phyloP scores from a whole-genome alignment of 139 green algal species.

The Tetraselmis striata region DNA sequence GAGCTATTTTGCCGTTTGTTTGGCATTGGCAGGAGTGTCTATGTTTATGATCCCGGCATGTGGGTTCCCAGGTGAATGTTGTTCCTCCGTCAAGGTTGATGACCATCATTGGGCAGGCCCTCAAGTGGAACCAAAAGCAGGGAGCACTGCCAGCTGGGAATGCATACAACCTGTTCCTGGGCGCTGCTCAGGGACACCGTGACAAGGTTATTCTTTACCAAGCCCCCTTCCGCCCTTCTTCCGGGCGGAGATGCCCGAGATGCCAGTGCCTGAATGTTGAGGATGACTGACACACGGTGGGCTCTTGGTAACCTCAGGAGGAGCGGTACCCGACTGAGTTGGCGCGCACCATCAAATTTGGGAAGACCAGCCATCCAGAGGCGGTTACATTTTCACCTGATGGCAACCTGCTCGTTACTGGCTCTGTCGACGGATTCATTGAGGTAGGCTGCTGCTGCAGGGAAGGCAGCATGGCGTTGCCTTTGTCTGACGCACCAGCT shows the following conservation, averaged over 20 bases:
- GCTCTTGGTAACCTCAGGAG: slow-evolving; percentile 30
- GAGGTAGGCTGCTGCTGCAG: slow-evolving; percentile 53
- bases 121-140: slow-evolving; percentile 78
- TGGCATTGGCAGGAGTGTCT: no score
- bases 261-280: slow-evolving; percentile 2
- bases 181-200: slow-evolving; percentile 52
- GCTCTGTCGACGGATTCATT: slow-evolving; percentile 93
- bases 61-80: slow-evolving; percentile 34
- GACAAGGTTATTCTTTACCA: slow-evolving; percentile 84
- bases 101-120: slow-evolving; percentile 89
- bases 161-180: slow-evolving; percentile 87
- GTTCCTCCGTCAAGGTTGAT: slow-evolving; percentile 89
- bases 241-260: slow-evolving; percentile 39
- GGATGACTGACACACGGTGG: not conserved
- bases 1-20: not conserved
- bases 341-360: slow-evolving; percentile 62
- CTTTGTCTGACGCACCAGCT: not conserved
- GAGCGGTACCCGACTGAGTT: slow-evolving; percentile 34
- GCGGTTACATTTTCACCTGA: slow-evolving; percentile 80
- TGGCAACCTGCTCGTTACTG: slow-evolving; percentile 80
- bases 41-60: not conserved
- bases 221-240: slow-evolving; percentile 49
- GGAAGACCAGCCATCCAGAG: slow-evolving; percentile 66
- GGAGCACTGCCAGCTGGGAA: slow-evolving; percentile 77
- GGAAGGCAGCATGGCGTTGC: not conserved